Percentiles rank a stretch among this genome's conserved stretches.
phyloP scores from a whole-genome alignment of 2,329 filamentous ascomycete species.

The Trichophyton equinum region DNA sequence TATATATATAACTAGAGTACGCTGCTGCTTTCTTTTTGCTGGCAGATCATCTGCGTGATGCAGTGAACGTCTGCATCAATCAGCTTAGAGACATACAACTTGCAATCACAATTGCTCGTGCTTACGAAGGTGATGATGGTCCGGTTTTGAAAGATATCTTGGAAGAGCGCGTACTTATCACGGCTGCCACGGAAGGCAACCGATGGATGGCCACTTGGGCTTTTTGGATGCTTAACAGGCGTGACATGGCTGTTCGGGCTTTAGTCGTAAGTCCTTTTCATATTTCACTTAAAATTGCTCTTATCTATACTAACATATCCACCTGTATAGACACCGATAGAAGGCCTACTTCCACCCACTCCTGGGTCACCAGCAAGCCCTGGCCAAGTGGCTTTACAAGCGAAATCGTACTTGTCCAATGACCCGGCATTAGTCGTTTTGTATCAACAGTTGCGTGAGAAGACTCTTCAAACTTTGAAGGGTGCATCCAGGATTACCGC shows the following conservation, averaged over 20 bases:
- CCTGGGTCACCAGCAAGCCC: constrained; percentile 49
- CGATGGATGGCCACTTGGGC: constrained; percentile 93
- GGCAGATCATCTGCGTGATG: constrained; percentile 71
- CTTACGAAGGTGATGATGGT: constrained; percentile 82
- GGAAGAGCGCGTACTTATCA: constrained; percentile 62
- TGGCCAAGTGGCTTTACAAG: constrained; percentile 46
- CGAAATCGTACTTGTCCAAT: constrained; percentile 73
- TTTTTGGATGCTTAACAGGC: constrained; percentile 76
- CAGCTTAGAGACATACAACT: constrained; percentile 83
- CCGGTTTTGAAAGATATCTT: constrained; percentile 61
- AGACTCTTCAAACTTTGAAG: constrained; percentile 67
- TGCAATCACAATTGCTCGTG: constrained; percentile 72
- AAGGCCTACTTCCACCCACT: constrained; percentile 46
- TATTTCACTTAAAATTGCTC: background rate
- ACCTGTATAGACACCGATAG: constrained; percentile 55
- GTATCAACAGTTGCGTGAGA: constrained; percentile 73
- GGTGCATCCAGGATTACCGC: constrained; percentile 74
- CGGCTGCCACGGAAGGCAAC: constrained; percentile 71
- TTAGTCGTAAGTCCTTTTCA: constrained; percentile 52
- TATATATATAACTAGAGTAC: constrained; percentile 51
- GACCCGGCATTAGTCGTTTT: constrained; percentile 80
- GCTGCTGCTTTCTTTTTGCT: constrained; percentile 92
- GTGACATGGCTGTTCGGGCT: constrained; percentile 71
- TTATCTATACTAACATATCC: background rate
- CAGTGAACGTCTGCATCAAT: constrained; percentile 72